Conservation (phyloP, 805 yeast species). For the Candida insectorum region DNA sequence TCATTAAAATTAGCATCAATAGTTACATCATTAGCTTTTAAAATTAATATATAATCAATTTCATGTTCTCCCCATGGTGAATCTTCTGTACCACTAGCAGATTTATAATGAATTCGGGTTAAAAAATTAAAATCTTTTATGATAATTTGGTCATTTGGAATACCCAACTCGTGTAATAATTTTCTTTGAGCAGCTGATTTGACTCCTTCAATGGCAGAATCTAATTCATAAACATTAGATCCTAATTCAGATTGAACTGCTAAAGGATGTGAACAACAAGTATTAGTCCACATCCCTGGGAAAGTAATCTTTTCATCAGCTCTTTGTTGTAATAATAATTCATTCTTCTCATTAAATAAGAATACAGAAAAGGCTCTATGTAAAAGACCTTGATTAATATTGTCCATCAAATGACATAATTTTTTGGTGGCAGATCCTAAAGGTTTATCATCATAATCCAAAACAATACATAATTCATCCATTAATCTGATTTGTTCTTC, state of each 20-base stretch:
- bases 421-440: conserved; percentile 94
- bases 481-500: conserved; percentile 90
- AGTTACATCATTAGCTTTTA: conserved; percentile 48
- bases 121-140: conserved; percentile 70
- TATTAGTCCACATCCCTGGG: conserved; percentile 97
- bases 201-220: conserved; percentile 70
- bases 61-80: conserved; percentile 95
- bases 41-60: conserved; percentile 88
- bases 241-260: conserved; percentile 84
- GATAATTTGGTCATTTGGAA: conserved; percentile 57
- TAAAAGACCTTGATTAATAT: conserved; percentile 79
- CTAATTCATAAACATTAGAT: conserved; percentile 34
- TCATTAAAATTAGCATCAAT: conserved; percentile 70
- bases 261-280: conserved; percentile 97
- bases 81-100: conserved; percentile 69
- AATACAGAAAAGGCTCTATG: conserved; percentile 98
- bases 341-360: conserved; percentile 71
- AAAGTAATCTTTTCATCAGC: conserved; percentile 96
- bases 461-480: conserved; percentile 95
- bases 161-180: conserved; percentile 90
- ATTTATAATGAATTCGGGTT: conserved; percentile 93
- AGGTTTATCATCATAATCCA: conserved; percentile 83
- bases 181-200: conserved; percentile 89
- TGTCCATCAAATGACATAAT: conserved; percentile 81
- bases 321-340: conserved; percentile 87